Base-by-base conservation (phyloP, 2,329 filamentous ascomycete genomes). In the Dactylellina parvicollis region DNA sequence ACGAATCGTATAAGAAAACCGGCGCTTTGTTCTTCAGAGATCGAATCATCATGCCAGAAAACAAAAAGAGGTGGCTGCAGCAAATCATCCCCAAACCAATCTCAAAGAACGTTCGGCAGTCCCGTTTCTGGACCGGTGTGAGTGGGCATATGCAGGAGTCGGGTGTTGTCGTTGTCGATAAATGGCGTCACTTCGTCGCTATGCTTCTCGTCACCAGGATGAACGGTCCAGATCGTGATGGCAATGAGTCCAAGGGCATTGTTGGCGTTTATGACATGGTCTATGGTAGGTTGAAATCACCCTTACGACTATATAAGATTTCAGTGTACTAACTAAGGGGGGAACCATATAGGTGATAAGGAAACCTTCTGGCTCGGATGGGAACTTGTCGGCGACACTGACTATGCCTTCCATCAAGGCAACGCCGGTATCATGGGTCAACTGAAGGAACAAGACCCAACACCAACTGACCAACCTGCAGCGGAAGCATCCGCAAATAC, bases 341-440 rank as follows among this genome's bases (percentile, higher is more conserved):
- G 10, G n/a, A 26, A 34, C 28, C 34, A 47, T 20, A 20, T 75
- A 82, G 82, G 83, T 46, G 83, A 84, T 76, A 84, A 84, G 73
- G 83, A 84, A 71, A 84, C 82, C 1, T 84, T 83, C 78, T 84
- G 83, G 83, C 79, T 84, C 2, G 81, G 82, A n/a, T 84, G 82
- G 79, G 81, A 83, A 65, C 80, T 84, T 12, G 81, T 80, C 16
- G 82, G 81, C 3, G 82, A 83, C 61, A 72, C 78, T 5, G 79
- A 81, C 22, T 84, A 83, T 73, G 77, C 80, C 18, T 84, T 84
- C 78, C 82, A 83, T 74, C 77, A 79, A 34, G 82, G 83, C 30
- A 79, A 80, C 12, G 78, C 79, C 2, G 80, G 80, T 7, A 79
- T 77, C 36, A 80, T 81, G 69, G 80, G 80, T 14, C 74, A 76